Conservation (phyloP, 257 asterid genomes). For the Datura wrightii region DNA sequence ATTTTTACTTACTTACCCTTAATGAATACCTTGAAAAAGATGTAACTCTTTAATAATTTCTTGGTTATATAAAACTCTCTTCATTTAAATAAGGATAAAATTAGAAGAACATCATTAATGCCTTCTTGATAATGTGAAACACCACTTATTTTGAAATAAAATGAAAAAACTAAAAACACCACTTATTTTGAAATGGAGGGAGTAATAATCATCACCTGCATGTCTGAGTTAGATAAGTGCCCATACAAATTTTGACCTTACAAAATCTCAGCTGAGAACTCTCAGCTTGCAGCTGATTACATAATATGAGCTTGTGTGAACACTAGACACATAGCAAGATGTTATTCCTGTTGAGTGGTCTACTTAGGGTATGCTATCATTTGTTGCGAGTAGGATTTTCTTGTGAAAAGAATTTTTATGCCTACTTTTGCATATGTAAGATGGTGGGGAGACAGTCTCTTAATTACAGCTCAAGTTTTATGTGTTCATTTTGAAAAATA, state of each 20-base stretch:
- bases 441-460: not conserved
- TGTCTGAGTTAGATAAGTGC: not conserved
- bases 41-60: too few relatives aligned
- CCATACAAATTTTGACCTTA: not conserved
- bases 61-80: too few relatives aligned
- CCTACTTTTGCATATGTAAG: not conserved
- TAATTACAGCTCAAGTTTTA: not conserved
- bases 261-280: not conserved
- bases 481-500: not conserved
- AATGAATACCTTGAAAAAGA: too few relatives aligned
- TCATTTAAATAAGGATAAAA: too few relatives aligned
- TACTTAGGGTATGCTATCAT: slow-evolving; percentile 8
- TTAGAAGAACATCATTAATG: too few relatives aligned
- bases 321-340: not conserved
- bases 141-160: too few relatives aligned
- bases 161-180: too few relatives aligned
- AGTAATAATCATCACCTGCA: not conserved
- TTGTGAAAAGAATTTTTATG: not conserved
- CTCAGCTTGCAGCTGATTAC: not conserved
- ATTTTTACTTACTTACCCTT: too few relatives aligned
- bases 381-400: not conserved
- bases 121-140: too few relatives aligned
- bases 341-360: not conserved
- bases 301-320: not conserved
- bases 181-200: too few relatives aligned